These are phyloP conservation scores for Cutaneotrichosporon sp. DNA, from an alignment of 1,284 basidiomycete species.

Conservation along the genomic window DNA sequence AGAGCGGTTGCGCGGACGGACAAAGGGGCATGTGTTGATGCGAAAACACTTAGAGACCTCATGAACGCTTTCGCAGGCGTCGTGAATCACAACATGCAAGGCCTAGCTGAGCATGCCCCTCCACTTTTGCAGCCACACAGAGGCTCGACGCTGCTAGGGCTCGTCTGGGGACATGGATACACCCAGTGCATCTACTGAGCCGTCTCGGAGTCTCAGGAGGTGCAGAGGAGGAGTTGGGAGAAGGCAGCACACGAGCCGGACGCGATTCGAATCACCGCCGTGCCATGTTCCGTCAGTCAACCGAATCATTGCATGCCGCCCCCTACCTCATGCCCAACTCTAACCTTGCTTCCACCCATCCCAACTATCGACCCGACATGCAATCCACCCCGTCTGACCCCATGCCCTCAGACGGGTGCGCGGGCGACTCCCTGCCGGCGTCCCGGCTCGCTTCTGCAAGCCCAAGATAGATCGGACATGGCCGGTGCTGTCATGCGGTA, in stretches of 20 bases:
- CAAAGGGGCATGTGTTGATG: conserved; percentile 2
- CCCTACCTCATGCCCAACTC: not conserved
- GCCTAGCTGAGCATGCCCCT: not conserved
- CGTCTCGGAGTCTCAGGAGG: too few species aligned
- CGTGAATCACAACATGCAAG: not conserved
- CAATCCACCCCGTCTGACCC: not conserved
- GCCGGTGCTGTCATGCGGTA: too few species aligned
- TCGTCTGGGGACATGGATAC: too few species aligned
- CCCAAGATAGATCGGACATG: too few species aligned
- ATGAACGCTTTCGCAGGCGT: not conserved
- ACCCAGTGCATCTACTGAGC: too few species aligned
- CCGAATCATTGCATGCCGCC: too few species aligned
- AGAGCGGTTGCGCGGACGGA: not conserved
- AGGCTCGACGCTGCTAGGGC: too few species aligned
- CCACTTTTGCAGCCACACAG: not conserved
- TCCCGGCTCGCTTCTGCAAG: too few species aligned
- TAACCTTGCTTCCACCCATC: not conserved
- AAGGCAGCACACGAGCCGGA: not conserved
- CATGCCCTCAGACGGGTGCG: too few species aligned
- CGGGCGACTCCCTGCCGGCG: too few species aligned
- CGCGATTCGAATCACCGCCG: conserved; percentile 1
- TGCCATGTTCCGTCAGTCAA: too few species aligned
- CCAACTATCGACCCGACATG: not conserved
- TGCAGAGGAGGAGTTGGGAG: not conserved
- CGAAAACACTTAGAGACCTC: not conserved